Base-by-base conservation (phyloP, 352 stramenopile genomes). In the Globisporangium uncinulatum region DNA sequence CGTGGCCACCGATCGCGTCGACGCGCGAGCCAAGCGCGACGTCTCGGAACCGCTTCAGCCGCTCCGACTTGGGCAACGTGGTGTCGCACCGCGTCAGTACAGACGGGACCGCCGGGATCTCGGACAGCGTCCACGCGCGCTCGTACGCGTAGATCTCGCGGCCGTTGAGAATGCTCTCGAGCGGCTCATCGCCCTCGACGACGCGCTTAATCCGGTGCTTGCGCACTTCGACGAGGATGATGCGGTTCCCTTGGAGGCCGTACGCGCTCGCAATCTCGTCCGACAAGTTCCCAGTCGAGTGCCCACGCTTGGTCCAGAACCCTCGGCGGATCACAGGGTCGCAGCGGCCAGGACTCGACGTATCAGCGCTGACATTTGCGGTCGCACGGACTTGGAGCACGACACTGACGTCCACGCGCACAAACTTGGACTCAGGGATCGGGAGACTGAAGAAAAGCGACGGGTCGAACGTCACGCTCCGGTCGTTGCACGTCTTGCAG, bases 381-480 rank as follows among this genome's bases (percentile, higher is more conserved):
- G n/a, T 24, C n/a, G 34, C 44, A 13, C 74, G 77, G 6, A 83
- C 72, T 59, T 89, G 82, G 6, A 87, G 41, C n/a, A 89, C 55
- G 19, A 92, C 63, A 15, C 66, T 80, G 43, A 92, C 63, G 46
- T 89, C 79, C 13, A 89, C 61, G n/a, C 79, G 77, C 10, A 89
- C 54, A 49, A 81, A 89, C 29, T 76, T 86, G 0, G 74, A 62
- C 57, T 92, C 79, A n/a, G 92, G 90, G 37, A 99, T 88, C 10
- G 97, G 95, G 9, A 99, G 66, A 51, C 89, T 98, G 49, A 99
- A 93, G 48, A 94, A 97, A 24, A 95, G 82, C 66, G 94, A 98
- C 1, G 97, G 92, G 62, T 99, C 97, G 74, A 99, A 99, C 37
- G 96, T 97, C 42, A 98, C 96, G 59, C 86, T 96, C 54, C 97